phyloP scores from a whole-genome alignment of 306 rosid species.

The Glycine soja region DNA sequence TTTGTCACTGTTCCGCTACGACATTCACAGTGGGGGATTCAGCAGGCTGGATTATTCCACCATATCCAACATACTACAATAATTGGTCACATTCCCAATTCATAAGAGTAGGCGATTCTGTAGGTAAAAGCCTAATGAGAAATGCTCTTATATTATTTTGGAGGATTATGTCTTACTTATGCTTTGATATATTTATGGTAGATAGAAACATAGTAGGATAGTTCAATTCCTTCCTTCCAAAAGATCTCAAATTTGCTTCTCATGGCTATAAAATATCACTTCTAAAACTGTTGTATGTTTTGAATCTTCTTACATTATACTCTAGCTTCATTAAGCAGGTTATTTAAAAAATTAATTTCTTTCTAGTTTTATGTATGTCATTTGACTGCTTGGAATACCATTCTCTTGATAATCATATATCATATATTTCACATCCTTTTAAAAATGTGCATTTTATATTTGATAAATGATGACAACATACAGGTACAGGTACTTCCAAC shows the following conservation, averaged over 20 bases:
- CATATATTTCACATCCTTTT: constrained; percentile 7
- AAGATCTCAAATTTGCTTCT: neutral
- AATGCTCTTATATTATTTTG: constrained; percentile 12
- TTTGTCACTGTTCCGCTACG: constrained; percentile 44
- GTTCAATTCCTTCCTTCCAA: constrained; percentile 7
- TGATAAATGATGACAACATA: neutral
- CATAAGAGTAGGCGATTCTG: constrained; percentile 50
- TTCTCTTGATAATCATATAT: neutral
- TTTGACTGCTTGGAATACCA: neutral
- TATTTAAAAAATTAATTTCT: neutral
- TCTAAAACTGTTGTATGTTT: neutral
- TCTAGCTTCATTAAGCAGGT: constrained; percentile 12
- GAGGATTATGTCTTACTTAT: constrained; percentile 6
- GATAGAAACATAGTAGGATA: constrained; percentile 20
- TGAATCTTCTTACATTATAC: constrained; percentile 5
- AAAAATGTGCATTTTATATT: constrained; percentile 1
- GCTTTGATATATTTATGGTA: constrained; percentile 39
- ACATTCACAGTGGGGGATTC: constrained; percentile 54
- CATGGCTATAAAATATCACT: neutral
- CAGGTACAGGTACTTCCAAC: neutral
- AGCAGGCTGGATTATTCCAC: constrained; percentile 57
- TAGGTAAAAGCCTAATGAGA: constrained; percentile 40
- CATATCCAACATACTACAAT: constrained; percentile 48
- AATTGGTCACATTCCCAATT: constrained; percentile 49
- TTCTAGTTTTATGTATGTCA: neutral